Evolutionary conservation across 1,284 basidiomycete species (phyloP).

Genomic region (Thelephora terrestris): DNA sequence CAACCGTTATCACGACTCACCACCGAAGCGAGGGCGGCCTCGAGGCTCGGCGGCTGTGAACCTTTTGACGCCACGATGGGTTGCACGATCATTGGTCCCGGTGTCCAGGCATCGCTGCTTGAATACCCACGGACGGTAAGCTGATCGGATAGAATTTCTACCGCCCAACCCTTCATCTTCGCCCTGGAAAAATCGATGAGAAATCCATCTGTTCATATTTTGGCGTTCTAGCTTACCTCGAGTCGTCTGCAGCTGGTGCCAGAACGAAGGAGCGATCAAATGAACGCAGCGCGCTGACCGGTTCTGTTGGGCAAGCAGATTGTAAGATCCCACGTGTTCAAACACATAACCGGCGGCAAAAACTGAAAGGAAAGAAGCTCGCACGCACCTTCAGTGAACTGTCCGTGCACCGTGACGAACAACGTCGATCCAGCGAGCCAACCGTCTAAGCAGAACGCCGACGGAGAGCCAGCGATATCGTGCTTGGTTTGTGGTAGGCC

Average conservation of each 20-base stretch:
- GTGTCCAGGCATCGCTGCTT: conserved; percentile 68
- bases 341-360: conserved; percentile 2
- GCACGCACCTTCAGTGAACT: conserved; percentile 79
- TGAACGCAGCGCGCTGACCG: conserved; percentile 66
- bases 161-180: conserved; percentile 78
- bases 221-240: conserved; percentile 40
- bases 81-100: conserved; percentile 63
- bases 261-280: conserved; percentile 92
- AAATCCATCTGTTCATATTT: too few species aligned
- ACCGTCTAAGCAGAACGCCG: conserved; percentile 85
- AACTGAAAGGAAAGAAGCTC: background rate
- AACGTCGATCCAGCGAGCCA: conserved; percentile 67
- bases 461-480: conserved; percentile 57
- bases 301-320: conserved; percentile 29
- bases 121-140: conserved; percentile 79
- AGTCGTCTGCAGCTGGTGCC: conserved; percentile 70
- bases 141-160: conserved; percentile 84
- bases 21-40: conserved; percentile 39
- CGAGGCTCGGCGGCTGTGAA: conserved; percentile 28
- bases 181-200: conserved; percentile 39
- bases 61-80: conserved; percentile 21
- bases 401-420: conserved; percentile 83
- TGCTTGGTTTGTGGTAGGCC: conserved; percentile 75
- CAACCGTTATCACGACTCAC: conserved; percentile 32
- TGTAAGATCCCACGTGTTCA: conserved; percentile 3